Evolutionary conservation across 495 filamentous ascomycete genomes (phyloP).

Genomic region (Penicillium subrubescens): DNA sequence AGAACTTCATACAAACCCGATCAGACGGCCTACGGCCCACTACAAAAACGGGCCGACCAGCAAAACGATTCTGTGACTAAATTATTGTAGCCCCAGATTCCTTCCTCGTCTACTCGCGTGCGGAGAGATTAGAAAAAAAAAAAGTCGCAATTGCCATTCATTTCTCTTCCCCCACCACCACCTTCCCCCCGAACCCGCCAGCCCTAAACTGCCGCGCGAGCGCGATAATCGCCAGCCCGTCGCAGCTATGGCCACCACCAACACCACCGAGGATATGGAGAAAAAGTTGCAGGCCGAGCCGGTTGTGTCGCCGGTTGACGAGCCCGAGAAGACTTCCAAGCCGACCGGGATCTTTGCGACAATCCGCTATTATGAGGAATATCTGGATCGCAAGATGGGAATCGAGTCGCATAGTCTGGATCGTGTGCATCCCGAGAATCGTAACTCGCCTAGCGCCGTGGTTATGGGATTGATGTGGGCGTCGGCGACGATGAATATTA

Average conservation of each 20-base stretch:
- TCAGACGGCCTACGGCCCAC: background rate
- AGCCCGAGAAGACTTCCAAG: constrained; percentile 16
- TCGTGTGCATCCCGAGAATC: constrained; percentile 52
- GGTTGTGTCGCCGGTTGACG: constrained; percentile 32
- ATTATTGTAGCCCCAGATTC: constrained; percentile 2
- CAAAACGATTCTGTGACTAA: background rate
- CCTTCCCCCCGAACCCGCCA: background rate
- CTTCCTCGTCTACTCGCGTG: constrained; percentile 3
- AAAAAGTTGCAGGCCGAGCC: constrained; percentile 55
- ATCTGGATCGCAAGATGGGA: constrained; percentile 54
- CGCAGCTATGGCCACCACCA: constrained; percentile 41
- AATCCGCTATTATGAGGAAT: constrained; percentile 48
- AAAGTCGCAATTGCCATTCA: background rate
- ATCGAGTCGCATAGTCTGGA: constrained; percentile 56
- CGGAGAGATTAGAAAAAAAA: background rate
- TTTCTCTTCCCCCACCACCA: background rate
- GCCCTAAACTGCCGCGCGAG: background rate
- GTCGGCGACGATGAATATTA: constrained; percentile 56
- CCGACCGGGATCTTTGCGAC: constrained; percentile 31
- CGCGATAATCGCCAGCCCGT: constrained; percentile 22
- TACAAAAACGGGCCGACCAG: background rate
- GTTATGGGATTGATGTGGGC: constrained; percentile 57
- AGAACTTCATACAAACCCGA: background rate
- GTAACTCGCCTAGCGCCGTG: constrained; percentile 31
- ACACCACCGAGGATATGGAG: constrained; percentile 45